Base-by-base conservation (phyloP, 805 yeast species). In the Ogataea populi-albae region DNA sequence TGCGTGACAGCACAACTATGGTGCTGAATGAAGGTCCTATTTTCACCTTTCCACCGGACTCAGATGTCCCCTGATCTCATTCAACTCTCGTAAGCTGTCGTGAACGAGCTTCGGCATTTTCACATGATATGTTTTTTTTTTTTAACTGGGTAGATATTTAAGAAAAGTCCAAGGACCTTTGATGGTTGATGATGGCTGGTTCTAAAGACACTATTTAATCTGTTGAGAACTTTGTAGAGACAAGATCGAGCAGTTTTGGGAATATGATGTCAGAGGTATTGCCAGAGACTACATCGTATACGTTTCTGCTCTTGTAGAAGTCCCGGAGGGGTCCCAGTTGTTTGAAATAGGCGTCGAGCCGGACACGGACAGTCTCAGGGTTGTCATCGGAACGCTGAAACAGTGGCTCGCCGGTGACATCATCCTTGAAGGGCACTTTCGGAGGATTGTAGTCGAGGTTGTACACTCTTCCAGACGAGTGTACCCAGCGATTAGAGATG, bases 371-470 rank as follows among this genome's bases (percentile, higher is more conserved):
- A 0, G 83, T 81, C 41, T 71, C 84, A 5, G 80, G 81, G 14
- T 79, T 84, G 57, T 89, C 98, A 54, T 89, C 98, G 0, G 79
- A 69, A 43, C 98, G 73, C 61, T 87, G 85, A 12, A 74, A 61
- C 38, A 89, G 68, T 3, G 86, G 81, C 55, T 89, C 97, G 1
- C 96, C 96, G 0, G 98, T 89, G 2, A 87, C 53, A 57, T 89
- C 97, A 54, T 89, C 98, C 42, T 63, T 70, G 23, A 87, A 94
- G 0, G 87, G 77, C 2, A 70, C 72, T 50, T 81, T 81, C 6
- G 98, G 98, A 5, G 97, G 96, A 50, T 85, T 88, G 61, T 87
- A 89, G 37, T 86, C 79, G 45, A 85, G 57, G 57, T 86, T 91
- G 59, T 89, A 89, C 3, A 88, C 81, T 45, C 97, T 66, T 0